Conservation (phyloP, 2,329 filamentous ascomycete genomes). For the Colletotrichum eremochloae region DNA sequence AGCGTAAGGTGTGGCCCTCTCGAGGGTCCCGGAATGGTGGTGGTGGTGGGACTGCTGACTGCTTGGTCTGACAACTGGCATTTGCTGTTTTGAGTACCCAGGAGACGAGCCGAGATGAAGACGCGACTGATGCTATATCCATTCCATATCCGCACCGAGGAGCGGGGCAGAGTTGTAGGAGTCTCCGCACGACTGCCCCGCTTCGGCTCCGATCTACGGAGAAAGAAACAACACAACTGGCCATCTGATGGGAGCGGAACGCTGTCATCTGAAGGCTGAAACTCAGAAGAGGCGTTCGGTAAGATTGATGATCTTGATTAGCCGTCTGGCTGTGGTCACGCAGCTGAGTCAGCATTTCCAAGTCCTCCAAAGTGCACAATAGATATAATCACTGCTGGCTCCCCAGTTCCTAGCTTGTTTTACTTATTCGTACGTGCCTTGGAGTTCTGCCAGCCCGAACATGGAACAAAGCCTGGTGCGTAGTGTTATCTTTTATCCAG, state of each 20-base stretch:
- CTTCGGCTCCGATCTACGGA: slow-evolving; percentile 38
- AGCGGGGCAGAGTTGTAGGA: neutral
- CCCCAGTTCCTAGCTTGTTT: too few relatives aligned
- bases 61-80: neutral
- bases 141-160: neutral
- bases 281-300: neutral
- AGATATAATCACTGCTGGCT: too few relatives aligned
- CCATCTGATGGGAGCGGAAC: neutral
- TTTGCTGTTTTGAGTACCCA: neutral
- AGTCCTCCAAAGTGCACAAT: too few relatives aligned
- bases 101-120: slow-evolving; percentile 9
- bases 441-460: too few relatives aligned
- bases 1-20: neutral
- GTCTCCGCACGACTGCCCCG: slow-evolving; percentile 7
- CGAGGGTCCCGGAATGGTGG: neutral
- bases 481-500: too few relatives aligned
- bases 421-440: too few relatives aligned
- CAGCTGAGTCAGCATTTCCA: too few relatives aligned
- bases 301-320: too few relatives aligned
- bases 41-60: neutral
- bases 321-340: too few relatives aligned
- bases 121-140: neutral
- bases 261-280: neutral
- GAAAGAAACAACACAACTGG: neutral
- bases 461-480: too few relatives aligned